Evolutionary conservation across 2,329 filamentous ascomycete genomes (phyloP).

Genomic region (Helicocarpus griseus): DNA sequence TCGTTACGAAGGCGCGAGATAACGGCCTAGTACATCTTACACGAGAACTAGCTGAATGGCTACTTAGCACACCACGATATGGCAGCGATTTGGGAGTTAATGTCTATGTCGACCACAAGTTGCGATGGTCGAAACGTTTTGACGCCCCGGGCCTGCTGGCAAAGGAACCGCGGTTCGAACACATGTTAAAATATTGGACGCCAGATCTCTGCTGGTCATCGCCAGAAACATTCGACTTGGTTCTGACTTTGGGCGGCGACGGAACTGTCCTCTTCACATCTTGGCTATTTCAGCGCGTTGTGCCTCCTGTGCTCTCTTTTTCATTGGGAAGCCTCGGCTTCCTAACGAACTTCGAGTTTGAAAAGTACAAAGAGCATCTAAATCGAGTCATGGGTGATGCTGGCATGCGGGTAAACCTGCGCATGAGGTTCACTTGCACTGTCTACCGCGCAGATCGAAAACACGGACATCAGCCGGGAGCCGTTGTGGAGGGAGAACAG

Average conservation of each 20-base stretch:
- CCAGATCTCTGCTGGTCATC: slow-evolving; percentile 89
- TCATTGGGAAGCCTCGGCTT: slow-evolving; percentile 88
- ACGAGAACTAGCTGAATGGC: slow-evolving; percentile 76
- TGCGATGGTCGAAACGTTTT: slow-evolving; percentile 81
- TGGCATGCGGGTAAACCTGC: slow-evolving; percentile 93
- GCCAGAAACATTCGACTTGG: slow-evolving; percentile 91
- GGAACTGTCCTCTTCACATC: slow-evolving; percentile 95
- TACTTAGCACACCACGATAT: slow-evolving; percentile 81
- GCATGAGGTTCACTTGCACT: slow-evolving; percentile 98
- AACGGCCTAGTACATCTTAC: slow-evolving; percentile 87
- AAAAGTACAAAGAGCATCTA: slow-evolving; percentile 76
- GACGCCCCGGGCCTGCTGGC: slow-evolving; percentile 62
- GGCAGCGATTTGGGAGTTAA: slow-evolving; percentile 84
- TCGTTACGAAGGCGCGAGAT: slow-evolving; percentile 94
- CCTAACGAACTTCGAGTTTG: slow-evolving; percentile 92
- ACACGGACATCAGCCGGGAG: slow-evolving; percentile 39
- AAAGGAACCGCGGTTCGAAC: slow-evolving; percentile 64
- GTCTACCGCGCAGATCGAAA: slow-evolving; percentile 64
- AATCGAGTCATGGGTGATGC: slow-evolving; percentile 85
- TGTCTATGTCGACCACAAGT: slow-evolving; percentile 95
- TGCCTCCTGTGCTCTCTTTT: slow-evolving; percentile 88
- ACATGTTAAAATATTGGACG: slow-evolving; percentile 92
- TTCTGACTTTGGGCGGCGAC: slow-evolving; percentile 85
- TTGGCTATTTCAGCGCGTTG: slow-evolving; percentile 93
- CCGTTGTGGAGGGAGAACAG: slow-evolving; percentile 82